Evolutionary conservation across 169 alveolate genomes (phyloP), one percentile per base, ranked within the genome.

Genomic region (Babesia gibsoni): DNA sequence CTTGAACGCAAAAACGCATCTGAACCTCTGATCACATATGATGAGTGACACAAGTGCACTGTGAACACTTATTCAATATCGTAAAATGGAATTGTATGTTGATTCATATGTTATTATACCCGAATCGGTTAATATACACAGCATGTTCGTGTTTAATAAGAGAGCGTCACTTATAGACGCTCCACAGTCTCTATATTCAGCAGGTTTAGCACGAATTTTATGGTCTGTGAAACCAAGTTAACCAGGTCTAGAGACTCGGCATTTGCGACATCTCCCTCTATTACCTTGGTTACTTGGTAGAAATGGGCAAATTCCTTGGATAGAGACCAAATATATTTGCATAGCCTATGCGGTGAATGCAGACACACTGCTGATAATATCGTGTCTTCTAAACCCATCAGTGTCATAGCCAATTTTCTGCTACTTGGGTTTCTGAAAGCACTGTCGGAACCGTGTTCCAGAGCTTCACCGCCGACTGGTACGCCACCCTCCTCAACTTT

Each of bases 271-370:
- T 42, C 69, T 1, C 6, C 16, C 23, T 7, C 74, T 20, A 67
- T 7, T 12, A 77, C 82, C 18, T 59, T 54, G 14, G 66, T 67
- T 12, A 22, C 36, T 27, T 67, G 54, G 52, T 68, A 77, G 45
- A 77, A 77, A 8, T 39, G 74, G 14, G 64, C 23, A 27, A 77
- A 77, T 3, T 20, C 52, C 33, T 46, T 41, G 27, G 74, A 27
- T 29, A 77, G 67, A 12, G 42, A 29, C 61, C 66, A 43, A 6
- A 67, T 52, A 50, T 77, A 77, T 29, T 65, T 66, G 67, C 86
- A 77, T 36, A 77, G 67, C 35, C 86, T 77, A 45, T 77, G 81
- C 32, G 86, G 82, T 33, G 48, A 57, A 9, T 75, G 33, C 52
- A 32, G 3, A 14, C 23, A 14, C 25, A 66, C 68, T 20, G 82